Evolutionary conservation across 306 rosid genomes (phyloP).

Genomic region (Aeschynomene evenia): DNA sequence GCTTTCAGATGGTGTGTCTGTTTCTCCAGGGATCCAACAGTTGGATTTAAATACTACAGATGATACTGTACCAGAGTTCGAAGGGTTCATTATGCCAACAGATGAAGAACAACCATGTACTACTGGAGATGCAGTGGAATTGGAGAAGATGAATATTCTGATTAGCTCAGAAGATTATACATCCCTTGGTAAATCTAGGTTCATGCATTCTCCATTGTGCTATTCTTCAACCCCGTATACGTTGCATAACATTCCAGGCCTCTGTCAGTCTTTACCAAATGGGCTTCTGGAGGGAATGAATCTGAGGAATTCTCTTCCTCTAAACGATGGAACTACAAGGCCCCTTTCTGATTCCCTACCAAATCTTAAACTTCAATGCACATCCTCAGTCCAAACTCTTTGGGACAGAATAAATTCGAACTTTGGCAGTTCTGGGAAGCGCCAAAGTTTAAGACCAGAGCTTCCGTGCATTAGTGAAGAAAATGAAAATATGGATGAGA

Average conservation of each 20-base stretch:
- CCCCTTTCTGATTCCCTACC: constrained; percentile 61
- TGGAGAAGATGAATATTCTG: constrained; percentile 49
- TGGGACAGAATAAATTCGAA: constrained; percentile 64
- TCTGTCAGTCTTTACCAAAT: constrained; percentile 56
- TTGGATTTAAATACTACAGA: constrained; percentile 43
- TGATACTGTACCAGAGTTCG: constrained; percentile 63
- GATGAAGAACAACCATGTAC: constrained; percentile 50
- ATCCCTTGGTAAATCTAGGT: constrained; percentile 59
- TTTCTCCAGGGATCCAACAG: constrained; percentile 39
- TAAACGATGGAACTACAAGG: constrained; percentile 40
- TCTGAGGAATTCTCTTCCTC: constrained; percentile 38
- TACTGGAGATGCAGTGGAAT: constrained; percentile 41
- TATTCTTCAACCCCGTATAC: constrained; percentile 49
- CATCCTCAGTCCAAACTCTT: constrained; percentile 67
- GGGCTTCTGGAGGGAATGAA: constrained; percentile 68
- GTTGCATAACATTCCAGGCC: constrained; percentile 35
- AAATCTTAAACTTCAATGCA: constrained; percentile 34
- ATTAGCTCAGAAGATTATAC: constrained; percentile 45
- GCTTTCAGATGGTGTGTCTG: constrained; percentile 36
- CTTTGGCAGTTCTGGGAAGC: constrained; percentile 69
- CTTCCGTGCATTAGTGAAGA: constrained; percentile 92
- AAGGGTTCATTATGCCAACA: constrained; percentile 65
- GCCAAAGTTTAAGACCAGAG: constrained; percentile 58
- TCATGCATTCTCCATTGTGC: constrained; percentile 54
- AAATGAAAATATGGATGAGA: constrained; percentile 72